Conservation (phyloP, 805 yeast species). For the Wickerhamiella kurtzmanii region DNA sequence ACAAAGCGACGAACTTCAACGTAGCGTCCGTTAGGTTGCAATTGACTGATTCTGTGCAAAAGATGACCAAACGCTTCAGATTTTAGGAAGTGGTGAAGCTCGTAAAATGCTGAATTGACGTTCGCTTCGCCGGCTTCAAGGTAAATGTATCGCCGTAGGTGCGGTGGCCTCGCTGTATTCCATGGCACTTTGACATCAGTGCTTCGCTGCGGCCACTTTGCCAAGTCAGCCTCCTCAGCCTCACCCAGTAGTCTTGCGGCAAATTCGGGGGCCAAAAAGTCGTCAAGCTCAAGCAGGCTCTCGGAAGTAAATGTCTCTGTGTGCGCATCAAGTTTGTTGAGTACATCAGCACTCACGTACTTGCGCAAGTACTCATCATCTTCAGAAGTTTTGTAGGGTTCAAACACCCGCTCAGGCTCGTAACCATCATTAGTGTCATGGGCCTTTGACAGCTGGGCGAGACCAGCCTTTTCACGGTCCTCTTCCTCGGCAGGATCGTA, state of each 20-base stretch:
- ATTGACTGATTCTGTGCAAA: constrained; percentile 47
- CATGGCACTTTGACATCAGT: constrained; percentile 40
- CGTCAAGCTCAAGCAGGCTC: constrained; percentile 53
- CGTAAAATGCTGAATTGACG: constrained; percentile 16
- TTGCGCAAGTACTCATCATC: constrained; percentile 34
- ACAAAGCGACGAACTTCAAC: constrained; percentile 73
- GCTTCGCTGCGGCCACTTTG: constrained; percentile 9
- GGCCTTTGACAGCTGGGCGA: constrained; percentile 59
- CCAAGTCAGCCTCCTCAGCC: constrained; percentile 41
- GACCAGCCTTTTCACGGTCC: constrained; percentile 54
- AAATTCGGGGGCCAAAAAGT: constrained; percentile 46
- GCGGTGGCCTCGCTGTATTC: constrained; percentile 89
- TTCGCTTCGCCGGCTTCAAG: constrained; percentile 38
- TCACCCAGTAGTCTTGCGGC: constrained; percentile 34
- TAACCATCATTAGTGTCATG: constrained; percentile 67
- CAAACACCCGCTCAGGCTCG: constrained; percentile 45
- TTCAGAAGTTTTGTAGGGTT: constrained; percentile 3
- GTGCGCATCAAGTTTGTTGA: constrained; percentile 32
- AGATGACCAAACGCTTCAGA: constrained; percentile 56
- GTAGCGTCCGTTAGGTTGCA: constrained; percentile 49
- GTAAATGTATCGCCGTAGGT: constrained; percentile 76
- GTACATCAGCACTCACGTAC: constrained; percentile 44
- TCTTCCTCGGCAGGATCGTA: constrained; percentile 67
- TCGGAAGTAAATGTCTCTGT: constrained; percentile 46
- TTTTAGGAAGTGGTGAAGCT: constrained; percentile 44